Percentiles rank a stretch among this genome's conserved stretches.
These are phyloP conservation scores for Trypanosoma boissoni DNA, from an alignment of 208 protist species.

Conservation along the genomic window DNA sequence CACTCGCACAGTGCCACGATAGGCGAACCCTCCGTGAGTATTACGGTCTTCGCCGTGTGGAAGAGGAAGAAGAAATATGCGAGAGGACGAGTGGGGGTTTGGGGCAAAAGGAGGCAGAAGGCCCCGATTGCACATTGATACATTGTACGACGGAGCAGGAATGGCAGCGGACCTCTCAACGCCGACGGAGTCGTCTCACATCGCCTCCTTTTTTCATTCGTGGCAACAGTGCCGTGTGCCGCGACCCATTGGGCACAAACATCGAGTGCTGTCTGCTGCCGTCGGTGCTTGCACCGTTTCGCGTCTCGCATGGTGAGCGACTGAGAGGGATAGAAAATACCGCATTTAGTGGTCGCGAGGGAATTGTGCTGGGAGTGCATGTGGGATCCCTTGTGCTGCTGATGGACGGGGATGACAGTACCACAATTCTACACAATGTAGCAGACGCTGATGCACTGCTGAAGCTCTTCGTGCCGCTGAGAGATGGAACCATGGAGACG, in stretches of 20 bases:
- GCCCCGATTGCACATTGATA: too few relatives aligned
- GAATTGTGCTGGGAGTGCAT: constrained; percentile 39
- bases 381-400: constrained; percentile 37
- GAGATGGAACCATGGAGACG: too few relatives aligned
- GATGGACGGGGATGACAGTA: constrained; percentile 32
- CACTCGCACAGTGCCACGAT: not conserved
- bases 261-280: constrained; percentile 34
- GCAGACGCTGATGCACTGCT: constrained; percentile 15
- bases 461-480: constrained; percentile 30
- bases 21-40: not conserved
- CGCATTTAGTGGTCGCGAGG: constrained; percentile 9
- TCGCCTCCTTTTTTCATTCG: too few relatives aligned
- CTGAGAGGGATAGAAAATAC: constrained; percentile 8
- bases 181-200: not conserved
- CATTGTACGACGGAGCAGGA: too few relatives aligned
- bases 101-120: too few relatives aligned
- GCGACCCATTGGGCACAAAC: constrained; percentile 36
- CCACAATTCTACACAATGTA: constrained; percentile 25
- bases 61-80: too few relatives aligned
- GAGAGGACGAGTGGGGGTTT: too few relatives aligned
- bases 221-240: constrained; percentile 26
- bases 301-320: constrained; percentile 44
- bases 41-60: not conserved
- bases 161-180: too few relatives aligned
- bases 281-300: constrained; percentile 26